phyloP scores from a whole-genome alignment of 2,329 filamentous ascomycete genomes.

The Alternaria sp. region DNA sequence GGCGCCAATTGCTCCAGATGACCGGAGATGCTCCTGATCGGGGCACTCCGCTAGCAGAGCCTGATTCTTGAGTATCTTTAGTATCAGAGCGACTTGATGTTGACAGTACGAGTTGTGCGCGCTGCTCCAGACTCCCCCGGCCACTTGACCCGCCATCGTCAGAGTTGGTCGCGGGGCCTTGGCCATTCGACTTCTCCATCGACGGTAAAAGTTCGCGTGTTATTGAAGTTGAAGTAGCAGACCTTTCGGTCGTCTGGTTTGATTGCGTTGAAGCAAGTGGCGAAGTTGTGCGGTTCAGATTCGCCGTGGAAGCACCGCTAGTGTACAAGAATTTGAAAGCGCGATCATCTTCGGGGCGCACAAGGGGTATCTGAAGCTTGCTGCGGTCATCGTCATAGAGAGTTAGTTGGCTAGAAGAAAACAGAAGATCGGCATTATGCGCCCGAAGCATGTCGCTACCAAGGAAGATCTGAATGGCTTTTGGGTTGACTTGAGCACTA shows the following conservation, averaged over 20 bases:
- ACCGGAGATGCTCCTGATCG: conserved; percentile 52
- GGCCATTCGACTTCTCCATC: conserved; percentile 26
- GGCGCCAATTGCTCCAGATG: conserved; percentile 60
- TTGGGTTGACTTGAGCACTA: conserved; percentile 60
- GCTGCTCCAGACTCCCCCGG: conserved; percentile 45
- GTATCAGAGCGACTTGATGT: conserved; percentile 30
- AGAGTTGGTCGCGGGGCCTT: conserved; percentile 29
- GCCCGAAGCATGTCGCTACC: conserved; percentile 87
- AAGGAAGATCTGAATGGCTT: conserved; percentile 82
- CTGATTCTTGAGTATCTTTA: conserved; percentile 35
- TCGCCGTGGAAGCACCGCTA: conserved; percentile 30
- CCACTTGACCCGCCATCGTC: conserved; percentile 43
- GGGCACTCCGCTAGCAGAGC: conserved; percentile 28
- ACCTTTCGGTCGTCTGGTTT: conserved; percentile 8
- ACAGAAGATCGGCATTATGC: conserved; percentile 88
- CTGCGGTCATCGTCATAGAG: conserved; percentile 86
- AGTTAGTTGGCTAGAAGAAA: conserved; percentile 89
- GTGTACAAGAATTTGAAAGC: conserved; percentile 80
- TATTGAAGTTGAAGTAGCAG: conserved; percentile 4
- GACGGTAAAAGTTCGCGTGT: conserved; percentile 15
- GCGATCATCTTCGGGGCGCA: conserved; percentile 86
- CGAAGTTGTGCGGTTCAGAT: conserved; percentile 13
- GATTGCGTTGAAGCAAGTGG: conserved; percentile 13
- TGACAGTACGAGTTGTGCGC: conserved; percentile 32
- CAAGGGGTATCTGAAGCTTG: conserved; percentile 88